Percentiles rank a stretch among this genome's conserved stretches.
Evolutionary conservation across 2,329 filamentous ascomycete species (phyloP).

Genomic region (Ceratocystis cubensis): DNA sequence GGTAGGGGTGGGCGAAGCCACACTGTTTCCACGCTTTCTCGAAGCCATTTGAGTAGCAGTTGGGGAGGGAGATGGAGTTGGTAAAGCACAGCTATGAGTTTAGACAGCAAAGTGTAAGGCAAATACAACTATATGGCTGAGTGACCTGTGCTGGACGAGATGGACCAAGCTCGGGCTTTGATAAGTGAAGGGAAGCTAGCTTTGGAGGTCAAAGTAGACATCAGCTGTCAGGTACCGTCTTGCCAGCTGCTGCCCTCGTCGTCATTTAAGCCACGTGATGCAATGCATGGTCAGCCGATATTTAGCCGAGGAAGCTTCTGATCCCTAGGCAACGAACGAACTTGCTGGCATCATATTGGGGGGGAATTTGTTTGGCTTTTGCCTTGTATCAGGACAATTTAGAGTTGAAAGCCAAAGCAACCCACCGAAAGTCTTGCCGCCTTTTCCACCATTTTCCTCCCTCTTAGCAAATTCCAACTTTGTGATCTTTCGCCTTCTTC

Average conservation of each 20-base stretch:
- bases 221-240: neutral
- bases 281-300: neutral
- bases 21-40: slow-evolving; percentile 17
- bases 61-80: neutral
- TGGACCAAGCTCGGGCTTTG: too few species aligned
- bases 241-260: neutral
- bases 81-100: neutral
- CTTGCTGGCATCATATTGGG: slow-evolving; percentile 3
- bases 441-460: neutral
- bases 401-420: neutral
- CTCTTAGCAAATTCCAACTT: neutral
- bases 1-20: slow-evolving; percentile 14
- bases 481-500: neutral
- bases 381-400: too few species aligned
- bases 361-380: neutral
- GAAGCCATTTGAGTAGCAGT: slow-evolving; percentile 12
- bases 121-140: neutral
- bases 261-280: neutral
- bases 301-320: slow-evolving; percentile 13
- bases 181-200: neutral
- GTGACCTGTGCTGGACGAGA: neutral
- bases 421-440: neutral
- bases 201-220: neutral
- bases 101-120: neutral
- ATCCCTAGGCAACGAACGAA: neutral